phyloP scores from a whole-genome alignment of 176 grass and related monocot species.

The Eragrostis nindensis region DNA sequence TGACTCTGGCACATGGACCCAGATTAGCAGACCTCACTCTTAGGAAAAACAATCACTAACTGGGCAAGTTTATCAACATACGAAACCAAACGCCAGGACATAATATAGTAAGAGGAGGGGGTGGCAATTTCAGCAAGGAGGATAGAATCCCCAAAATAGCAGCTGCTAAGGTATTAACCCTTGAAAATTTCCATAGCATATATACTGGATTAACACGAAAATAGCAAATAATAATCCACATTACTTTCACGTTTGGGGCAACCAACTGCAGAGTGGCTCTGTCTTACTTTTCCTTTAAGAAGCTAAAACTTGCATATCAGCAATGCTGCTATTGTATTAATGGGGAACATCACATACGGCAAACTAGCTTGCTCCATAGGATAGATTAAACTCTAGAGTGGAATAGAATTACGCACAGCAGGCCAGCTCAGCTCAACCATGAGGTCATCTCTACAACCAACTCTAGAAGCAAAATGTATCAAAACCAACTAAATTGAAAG shows the following conservation, averaged over 20 bases:
- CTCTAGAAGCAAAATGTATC: conserved; percentile 28
- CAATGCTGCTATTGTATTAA: conserved; percentile 11
- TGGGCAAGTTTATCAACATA: neutral
- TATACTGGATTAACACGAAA: conserved; percentile 13
- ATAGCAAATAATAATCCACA: neutral
- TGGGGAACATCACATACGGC: conserved; percentile 8
- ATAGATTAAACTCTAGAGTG: neutral
- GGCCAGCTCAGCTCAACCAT: neutral
- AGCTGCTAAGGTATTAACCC: neutral
- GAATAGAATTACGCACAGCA: neutral
- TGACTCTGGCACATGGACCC: neutral
- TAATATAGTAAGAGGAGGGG: neutral
- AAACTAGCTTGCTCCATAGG: conserved; percentile 28
- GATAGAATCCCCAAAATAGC: neutral
- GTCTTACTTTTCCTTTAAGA: neutral
- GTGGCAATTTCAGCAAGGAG: conserved; percentile 14
- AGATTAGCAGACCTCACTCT: neutral
- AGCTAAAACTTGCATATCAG: conserved; percentile 23
- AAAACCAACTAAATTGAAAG: neutral
- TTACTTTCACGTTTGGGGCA: neutral
- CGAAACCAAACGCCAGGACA: neutral
- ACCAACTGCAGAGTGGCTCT: neutral
- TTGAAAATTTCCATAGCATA: too few relatives aligned
- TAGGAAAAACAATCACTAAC: neutral
- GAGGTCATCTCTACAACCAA: neutral